Conservation (phyloP, 352 stramenopile species). For the Pythium coloratum region DNA sequence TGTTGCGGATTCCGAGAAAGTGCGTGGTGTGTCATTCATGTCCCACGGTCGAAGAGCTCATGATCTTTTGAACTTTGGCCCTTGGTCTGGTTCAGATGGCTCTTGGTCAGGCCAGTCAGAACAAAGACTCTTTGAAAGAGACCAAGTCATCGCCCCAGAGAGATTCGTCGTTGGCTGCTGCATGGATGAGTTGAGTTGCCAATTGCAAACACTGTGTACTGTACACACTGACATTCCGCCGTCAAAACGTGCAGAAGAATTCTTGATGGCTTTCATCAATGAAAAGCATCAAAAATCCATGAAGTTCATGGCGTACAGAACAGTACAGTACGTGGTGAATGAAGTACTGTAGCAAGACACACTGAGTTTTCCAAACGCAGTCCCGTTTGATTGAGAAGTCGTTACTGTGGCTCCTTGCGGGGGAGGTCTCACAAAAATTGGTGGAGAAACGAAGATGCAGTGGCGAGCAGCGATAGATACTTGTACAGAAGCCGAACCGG, state of each 20-base stretch:
- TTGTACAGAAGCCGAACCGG: neutral
- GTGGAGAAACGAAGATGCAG: neutral
- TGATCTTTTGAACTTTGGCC: neutral
- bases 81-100: constrained; percentile 41
- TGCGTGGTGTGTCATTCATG: neutral
- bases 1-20: neutral
- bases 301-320: too few species aligned
- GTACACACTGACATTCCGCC: neutral
- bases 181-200: neutral
- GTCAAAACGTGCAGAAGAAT: too few species aligned
- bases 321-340: too few species aligned
- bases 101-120: neutral
- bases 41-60: neutral
- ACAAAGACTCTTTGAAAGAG: too few species aligned
- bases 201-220: neutral
- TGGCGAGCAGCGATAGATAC: neutral
- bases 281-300: too few species aligned
- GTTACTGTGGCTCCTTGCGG: neutral
- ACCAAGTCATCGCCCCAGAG: neutral
- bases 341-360: neutral
- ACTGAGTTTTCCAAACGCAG: neutral
- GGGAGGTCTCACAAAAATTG: neutral
- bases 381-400: neutral
- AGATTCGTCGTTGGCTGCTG: neutral
- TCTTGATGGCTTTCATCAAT: too few species aligned